Evolutionary conservation across 345 rosid species (phyloP).

Genomic region (Hevea brasiliensis): DNA sequence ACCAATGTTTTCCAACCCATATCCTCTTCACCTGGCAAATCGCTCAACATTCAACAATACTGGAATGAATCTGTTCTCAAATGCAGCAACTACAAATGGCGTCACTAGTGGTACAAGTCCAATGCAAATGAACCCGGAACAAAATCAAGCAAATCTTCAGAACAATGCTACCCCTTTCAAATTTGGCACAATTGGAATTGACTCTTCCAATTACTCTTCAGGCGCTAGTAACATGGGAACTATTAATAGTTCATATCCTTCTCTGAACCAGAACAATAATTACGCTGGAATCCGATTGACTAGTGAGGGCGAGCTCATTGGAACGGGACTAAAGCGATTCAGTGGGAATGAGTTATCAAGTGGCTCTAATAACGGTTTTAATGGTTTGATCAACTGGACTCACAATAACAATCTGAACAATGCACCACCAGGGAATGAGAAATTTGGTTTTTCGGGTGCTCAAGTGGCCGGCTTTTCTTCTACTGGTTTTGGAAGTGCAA

Average conservation of each 20-base stretch:
- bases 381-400: not conserved
- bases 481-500: not conserved
- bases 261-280: not conserved
- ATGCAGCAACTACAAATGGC: not conserved
- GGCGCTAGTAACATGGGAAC: conserved; percentile 1
- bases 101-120: not conserved
- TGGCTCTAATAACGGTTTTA: not conserved
- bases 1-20: not conserved
- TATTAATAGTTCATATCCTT: not conserved
- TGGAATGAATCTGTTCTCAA: not conserved
- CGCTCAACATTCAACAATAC: not conserved
- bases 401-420: not conserved
- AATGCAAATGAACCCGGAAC: conserved; percentile 14
- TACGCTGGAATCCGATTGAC: conserved; percentile 19
- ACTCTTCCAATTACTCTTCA: not conserved
- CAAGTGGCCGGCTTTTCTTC: conserved; percentile 11
- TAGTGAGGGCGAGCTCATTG: conserved; percentile 5
- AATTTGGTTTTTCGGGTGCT: not conserved
- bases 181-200: not conserved
- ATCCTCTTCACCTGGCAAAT: conserved; percentile 10
- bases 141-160: conserved; percentile 3
- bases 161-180: not conserved
- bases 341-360: not conserved
- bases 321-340: conserved; percentile 8
- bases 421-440: not conserved